Evolutionary conservation across 73 alveolate genomes (phyloP).

Genomic region (Effrenium voratum): DNA sequence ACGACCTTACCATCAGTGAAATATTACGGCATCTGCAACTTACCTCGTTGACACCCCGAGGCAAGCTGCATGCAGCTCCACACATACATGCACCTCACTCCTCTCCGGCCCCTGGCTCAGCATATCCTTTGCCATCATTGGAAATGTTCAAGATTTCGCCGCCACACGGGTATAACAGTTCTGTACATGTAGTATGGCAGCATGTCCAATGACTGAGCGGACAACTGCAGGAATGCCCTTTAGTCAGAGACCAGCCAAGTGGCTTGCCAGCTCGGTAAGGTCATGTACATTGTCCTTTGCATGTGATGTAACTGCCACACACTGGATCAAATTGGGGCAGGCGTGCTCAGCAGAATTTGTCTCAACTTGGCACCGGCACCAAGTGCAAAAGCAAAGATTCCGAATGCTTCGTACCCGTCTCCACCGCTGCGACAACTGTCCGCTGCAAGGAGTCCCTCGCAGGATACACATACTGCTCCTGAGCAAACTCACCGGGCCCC

Average conservation of each 20-base stretch:
- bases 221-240: too few relatives aligned
- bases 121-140: too few relatives aligned
- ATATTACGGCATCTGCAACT: neutral
- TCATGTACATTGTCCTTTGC: neutral
- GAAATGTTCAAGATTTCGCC: too few relatives aligned
- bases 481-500: too few relatives aligned
- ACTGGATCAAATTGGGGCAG: neutral
- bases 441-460: constrained; percentile 10
- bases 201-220: too few relatives aligned
- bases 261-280: constrained; percentile 28
- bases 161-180: too few relatives aligned
- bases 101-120: too few relatives aligned
- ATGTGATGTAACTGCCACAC: neutral
- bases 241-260: neutral
- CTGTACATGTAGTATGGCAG: too few relatives aligned
- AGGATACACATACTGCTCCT: constrained; percentile 90
- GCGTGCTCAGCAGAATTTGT: neutral
- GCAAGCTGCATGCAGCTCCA: too few relatives aligned
- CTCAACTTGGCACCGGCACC: too few relatives aligned
- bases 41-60: too few relatives aligned
- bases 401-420: neutral
- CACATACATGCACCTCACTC: too few relatives aligned
- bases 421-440: constrained; percentile 1
- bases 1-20: neutral
- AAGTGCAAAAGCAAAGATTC: neutral